Conservation (phyloP, 1,284 basidiomycete species). For the Fomitiporia mediterranea region DNA sequence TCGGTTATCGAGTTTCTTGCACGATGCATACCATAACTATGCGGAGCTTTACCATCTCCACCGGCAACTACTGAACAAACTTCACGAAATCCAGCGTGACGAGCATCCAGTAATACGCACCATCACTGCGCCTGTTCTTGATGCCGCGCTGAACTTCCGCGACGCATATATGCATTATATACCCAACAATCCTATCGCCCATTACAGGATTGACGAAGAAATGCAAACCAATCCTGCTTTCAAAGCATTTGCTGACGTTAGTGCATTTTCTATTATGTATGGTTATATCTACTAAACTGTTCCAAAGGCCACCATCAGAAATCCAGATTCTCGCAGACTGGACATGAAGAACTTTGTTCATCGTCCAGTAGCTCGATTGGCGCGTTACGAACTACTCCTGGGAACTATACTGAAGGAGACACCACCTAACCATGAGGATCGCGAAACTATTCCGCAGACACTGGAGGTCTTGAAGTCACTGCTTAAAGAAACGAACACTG, state of each 20-base stretch:
- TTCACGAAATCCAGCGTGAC: constrained; percentile 86
- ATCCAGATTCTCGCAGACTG: constrained; percentile 70
- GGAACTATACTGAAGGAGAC: constrained; percentile 75
- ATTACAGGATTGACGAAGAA: constrained; percentile 88
- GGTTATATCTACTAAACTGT: too few relatives aligned
- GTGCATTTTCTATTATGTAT: too few relatives aligned
- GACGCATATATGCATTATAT: constrained; percentile 93
- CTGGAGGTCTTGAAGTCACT: constrained; percentile 82
- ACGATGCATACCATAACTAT: constrained; percentile 93
- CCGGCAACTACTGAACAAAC: constrained; percentile 66
- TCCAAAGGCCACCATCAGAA: constrained; percentile 63
- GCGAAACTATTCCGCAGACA: constrained; percentile 73
- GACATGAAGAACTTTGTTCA: constrained; percentile 89
- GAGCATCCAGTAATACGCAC: constrained; percentile 83
- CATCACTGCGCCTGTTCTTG: constrained; percentile 82
- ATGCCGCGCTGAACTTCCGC: constrained; percentile 88
- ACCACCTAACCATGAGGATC: constrained; percentile 71
- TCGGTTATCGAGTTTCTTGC: constrained; percentile 74
- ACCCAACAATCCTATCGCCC: constrained; percentile 91
- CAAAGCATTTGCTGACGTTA: constrained; percentile 77
- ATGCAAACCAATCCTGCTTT: constrained; percentile 76
- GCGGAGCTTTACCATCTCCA: constrained; percentile 74
- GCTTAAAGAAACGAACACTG: constrained; percentile 81
- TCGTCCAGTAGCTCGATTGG: constrained; percentile 82
- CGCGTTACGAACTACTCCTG: constrained; percentile 86